Conservation (phyloP, 306 rosid genomes). For the Castanopsis chinensis region DNA sequence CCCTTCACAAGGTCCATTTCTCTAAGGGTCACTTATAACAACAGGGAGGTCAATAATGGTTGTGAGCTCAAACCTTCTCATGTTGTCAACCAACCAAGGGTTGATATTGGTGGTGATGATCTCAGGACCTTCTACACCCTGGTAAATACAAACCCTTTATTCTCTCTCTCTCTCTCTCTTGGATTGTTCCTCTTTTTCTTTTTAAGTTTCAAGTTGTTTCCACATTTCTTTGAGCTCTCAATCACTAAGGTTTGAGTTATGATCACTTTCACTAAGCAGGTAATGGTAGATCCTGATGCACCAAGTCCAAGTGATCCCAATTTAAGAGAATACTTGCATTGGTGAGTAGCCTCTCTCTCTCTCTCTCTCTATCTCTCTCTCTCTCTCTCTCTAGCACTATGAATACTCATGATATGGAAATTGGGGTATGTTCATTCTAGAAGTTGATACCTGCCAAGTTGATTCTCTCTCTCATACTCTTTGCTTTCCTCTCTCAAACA, state of each 20-base stretch:
- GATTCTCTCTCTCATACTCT: too few species aligned
- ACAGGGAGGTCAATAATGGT: slow-evolving; percentile 50
- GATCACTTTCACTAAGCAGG: slow-evolving; percentile 24
- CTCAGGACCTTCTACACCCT: slow-evolving; percentile 60
- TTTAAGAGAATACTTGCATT: slow-evolving; percentile 60
- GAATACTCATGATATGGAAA: too few species aligned
- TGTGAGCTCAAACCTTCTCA: slow-evolving; percentile 59
- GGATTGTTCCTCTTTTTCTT: too few species aligned
- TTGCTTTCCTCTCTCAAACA: too few species aligned
- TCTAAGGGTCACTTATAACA: slow-evolving; percentile 30
- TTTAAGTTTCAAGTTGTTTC: background rate
- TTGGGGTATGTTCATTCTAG: too few species aligned
- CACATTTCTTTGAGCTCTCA: background rate
- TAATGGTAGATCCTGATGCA: slow-evolving; percentile 69
- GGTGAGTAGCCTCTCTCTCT: slow-evolving; percentile 19
- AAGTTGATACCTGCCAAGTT: too few species aligned
- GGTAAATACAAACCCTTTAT: slow-evolving; percentile 8
- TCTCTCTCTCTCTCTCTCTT: background rate
- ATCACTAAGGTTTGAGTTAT: background rate
- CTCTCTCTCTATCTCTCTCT: background rate
- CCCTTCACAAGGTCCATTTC: slow-evolving; percentile 39
- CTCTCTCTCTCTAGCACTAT: too few species aligned
- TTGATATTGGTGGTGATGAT: slow-evolving; percentile 51
- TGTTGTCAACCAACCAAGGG: slow-evolving; percentile 47
- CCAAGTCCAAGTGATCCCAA: slow-evolving; percentile 64